Evolutionary conservation across 345 rosid species (phyloP).

Genomic region (Eucalyptus cloeziana): DNA sequence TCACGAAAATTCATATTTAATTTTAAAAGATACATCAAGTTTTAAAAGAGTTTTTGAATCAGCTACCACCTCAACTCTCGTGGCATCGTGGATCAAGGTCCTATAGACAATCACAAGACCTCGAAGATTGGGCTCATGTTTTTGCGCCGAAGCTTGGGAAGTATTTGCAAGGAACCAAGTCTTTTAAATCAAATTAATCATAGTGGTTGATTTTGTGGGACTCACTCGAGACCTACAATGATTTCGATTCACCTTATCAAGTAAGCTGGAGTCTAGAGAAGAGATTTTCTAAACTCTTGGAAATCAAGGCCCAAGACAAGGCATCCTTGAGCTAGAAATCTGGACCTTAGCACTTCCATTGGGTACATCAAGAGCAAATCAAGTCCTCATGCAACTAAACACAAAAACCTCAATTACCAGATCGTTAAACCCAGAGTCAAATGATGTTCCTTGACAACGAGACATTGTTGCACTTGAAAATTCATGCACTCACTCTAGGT

Average conservation of each 20-base stretch:
- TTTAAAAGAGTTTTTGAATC: background rate
- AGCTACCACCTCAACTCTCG: background rate
- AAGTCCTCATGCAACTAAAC: background rate
- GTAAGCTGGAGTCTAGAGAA: background rate
- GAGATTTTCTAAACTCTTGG: background rate
- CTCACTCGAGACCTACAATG: background rate
- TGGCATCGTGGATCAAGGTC: background rate
- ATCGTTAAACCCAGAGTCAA: background rate
- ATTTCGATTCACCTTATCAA: background rate
- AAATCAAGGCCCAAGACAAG: background rate
- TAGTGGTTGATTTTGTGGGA: background rate
- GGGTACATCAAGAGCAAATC: background rate
- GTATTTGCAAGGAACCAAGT: background rate
- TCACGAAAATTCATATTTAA: background rate
- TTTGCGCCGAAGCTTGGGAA: background rate
- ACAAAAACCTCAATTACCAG: fast-evolving
- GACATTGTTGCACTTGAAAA: background rate
- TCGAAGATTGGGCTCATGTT: background rate
- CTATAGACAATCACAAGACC: background rate
- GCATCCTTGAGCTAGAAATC: background rate
- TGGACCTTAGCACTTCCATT: background rate
- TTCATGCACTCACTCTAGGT: fast-evolving
- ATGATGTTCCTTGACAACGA: background rate
- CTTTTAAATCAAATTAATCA: background rate
- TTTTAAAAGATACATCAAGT: fast-evolving